Conservation (phyloP, 305 asterid species). For the Solanum hybrid region DNA sequence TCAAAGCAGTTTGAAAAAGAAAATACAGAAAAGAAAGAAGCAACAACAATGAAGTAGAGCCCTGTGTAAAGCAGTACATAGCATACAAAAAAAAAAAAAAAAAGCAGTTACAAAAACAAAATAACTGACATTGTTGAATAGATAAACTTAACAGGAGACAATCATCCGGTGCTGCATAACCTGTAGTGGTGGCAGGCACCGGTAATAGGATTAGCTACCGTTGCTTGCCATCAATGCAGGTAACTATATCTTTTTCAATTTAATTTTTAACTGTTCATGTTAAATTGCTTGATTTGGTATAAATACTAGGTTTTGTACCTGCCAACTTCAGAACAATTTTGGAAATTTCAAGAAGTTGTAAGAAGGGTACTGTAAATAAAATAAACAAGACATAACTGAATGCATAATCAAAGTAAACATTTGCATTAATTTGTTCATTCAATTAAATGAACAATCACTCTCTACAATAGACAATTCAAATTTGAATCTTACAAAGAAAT, state of each 20-base stretch:
- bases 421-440: not conserved
- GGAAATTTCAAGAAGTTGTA: not conserved
- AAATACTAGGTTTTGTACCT: not conserved
- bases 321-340: not conserved
- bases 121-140: not conserved
- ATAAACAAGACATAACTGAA: not conserved
- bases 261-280: not conserved
- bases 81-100: not conserved
- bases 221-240: not conserved
- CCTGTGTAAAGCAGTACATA: not conserved
- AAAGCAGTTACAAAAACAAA: not conserved
- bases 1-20: not conserved
- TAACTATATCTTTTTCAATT: not conserved
- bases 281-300: not conserved
- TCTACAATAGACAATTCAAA: not conserved
- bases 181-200: not conserved
- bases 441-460: not conserved
- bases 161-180: too few relatives aligned
- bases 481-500: not conserved
- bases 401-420: not conserved
- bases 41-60: not conserved
- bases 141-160: not conserved
- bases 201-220: not conserved
- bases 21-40: not conserved
- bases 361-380: not conserved